Percentiles rank a stretch among this genome's conserved stretches.
These are phyloP conservation scores for Leptodontidium sp. DNA, from an alignment of 2,329 filamentous ascomycete genomes.

Conservation along the genomic window DNA sequence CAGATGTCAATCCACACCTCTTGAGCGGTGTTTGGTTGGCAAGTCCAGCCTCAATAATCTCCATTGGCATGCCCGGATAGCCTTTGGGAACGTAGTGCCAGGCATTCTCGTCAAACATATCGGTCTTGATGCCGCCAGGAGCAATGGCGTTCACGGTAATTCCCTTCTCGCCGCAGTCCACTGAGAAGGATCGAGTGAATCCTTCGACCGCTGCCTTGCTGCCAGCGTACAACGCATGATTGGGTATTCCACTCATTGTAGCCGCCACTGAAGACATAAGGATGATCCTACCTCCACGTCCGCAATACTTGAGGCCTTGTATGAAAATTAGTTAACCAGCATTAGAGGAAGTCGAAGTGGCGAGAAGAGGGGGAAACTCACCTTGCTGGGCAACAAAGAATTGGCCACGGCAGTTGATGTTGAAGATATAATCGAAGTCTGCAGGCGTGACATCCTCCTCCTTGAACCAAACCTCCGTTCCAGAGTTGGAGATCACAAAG, in stretches of 20 bases:
- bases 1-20: neutral
- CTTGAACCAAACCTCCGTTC: conserved; percentile 55
- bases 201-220: conserved; percentile 79
- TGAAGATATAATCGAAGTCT: conserved; percentile 56
- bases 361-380: conserved; percentile 48
- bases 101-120: conserved; percentile 73
- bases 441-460: conserved; percentile 55
- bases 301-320: conserved; percentile 63
- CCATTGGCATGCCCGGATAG: neutral
- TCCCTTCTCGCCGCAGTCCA: conserved; percentile 62
- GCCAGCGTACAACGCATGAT: conserved; percentile 78
- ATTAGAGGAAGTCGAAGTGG: neutral
- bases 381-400: conserved; percentile 81
- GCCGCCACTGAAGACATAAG: conserved; percentile 70
- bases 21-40: neutral
- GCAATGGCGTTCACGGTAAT: conserved; percentile 75
- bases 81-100: conserved; percentile 64
- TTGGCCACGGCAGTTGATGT: conserved; percentile 70
- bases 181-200: conserved; percentile 75
- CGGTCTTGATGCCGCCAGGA: conserved; percentile 71
- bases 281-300: conserved; percentile 72
- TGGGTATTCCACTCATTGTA: conserved; percentile 62
- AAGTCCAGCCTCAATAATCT: conserved; percentile 1
- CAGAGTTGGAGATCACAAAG: conserved; percentile 36
- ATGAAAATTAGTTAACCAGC: neutral